A percentile compares a stretch with the other conserved stretches of the same genome.
phyloP scores from a whole-genome alignment of 768 basidiomycete species.

The Suillus plorans region DNA sequence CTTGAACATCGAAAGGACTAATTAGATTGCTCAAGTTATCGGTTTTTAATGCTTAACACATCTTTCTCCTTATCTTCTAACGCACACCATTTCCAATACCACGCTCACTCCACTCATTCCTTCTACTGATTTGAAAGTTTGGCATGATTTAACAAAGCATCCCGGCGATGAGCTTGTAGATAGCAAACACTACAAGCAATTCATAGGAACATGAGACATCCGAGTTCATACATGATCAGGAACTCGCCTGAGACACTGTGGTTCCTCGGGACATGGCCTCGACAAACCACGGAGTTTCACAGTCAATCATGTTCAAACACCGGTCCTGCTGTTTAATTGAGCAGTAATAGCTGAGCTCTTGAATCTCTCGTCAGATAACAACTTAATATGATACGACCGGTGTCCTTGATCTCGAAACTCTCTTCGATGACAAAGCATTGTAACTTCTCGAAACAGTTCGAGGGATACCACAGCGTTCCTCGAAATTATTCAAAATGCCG shows the following conservation, averaged over 20 bases:
- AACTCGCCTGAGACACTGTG: background rate
- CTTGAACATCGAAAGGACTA: background rate
- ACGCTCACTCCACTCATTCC: background rate
- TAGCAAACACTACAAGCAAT: background rate
- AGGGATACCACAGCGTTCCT: background rate
- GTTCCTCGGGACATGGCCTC: background rate
- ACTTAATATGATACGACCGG: background rate
- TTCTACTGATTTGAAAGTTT: background rate
- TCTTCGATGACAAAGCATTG: background rate
- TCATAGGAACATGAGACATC: background rate
- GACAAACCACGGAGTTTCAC: background rate
- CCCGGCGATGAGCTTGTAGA: background rate
- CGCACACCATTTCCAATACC: constrained; percentile 3
- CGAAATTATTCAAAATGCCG: background rate
- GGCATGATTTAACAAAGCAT: background rate
- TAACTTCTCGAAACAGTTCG: background rate
- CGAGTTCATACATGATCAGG: background rate
- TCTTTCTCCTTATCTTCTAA: background rate
- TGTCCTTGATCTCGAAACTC: background rate
- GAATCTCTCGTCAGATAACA: background rate
- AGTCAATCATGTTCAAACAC: background rate
- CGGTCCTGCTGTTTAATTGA: background rate
- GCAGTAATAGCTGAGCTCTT: background rate
- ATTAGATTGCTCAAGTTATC: constrained; percentile 1
- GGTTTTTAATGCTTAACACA: constrained; percentile 5